These are phyloP conservation scores for Strobilomyces echinocephalus DNA, from an alignment of 768 basidiomycete genomes.

Conservation along the genomic window DNA sequence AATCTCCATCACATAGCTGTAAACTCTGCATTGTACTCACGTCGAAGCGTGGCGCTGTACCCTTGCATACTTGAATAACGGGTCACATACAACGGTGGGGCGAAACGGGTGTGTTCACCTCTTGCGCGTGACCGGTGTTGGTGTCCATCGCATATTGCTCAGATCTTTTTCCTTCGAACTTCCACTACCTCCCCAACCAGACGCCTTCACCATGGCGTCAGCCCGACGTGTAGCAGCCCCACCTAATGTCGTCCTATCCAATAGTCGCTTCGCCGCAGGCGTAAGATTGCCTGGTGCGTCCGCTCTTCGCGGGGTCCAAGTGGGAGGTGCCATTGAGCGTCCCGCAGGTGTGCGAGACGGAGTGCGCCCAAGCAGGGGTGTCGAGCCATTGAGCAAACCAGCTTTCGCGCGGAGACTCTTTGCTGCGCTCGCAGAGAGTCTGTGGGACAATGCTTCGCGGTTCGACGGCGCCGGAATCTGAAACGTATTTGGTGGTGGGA, in stretches of 20 bases:
- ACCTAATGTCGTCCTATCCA: constrained; percentile 69
- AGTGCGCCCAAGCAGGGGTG: constrained; percentile 24
- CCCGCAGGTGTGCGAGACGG: constrained; percentile 35
- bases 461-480: constrained; percentile 70
- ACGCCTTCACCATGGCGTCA: constrained; percentile 58
- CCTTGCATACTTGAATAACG: constrained; percentile 6
- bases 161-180: constrained; percentile 57
- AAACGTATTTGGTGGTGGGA: constrained; percentile 55
- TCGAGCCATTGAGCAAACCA: constrained; percentile 46
- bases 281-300: constrained; percentile 74
- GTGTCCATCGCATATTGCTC: constrained; percentile 71
- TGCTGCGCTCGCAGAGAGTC: constrained; percentile 75
- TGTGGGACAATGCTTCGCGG: constrained; percentile 78
- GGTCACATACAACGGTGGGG: not conserved
- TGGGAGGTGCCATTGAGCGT: constrained; percentile 70
- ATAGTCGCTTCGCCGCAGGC: constrained; percentile 74
- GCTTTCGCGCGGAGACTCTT: constrained; percentile 79
- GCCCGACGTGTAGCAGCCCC: constrained; percentile 58
- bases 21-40: constrained; percentile 10
- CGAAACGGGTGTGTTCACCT: constrained; percentile 12
- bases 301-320: constrained; percentile 71
- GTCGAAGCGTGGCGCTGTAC: constrained; percentile 8
- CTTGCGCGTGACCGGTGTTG: constrained; percentile 52
- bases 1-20: constrained; percentile 33
- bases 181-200: constrained; percentile 49